Evolutionary conservation across 305 asterid species (phyloP).

Genomic region (Vinca major): DNA sequence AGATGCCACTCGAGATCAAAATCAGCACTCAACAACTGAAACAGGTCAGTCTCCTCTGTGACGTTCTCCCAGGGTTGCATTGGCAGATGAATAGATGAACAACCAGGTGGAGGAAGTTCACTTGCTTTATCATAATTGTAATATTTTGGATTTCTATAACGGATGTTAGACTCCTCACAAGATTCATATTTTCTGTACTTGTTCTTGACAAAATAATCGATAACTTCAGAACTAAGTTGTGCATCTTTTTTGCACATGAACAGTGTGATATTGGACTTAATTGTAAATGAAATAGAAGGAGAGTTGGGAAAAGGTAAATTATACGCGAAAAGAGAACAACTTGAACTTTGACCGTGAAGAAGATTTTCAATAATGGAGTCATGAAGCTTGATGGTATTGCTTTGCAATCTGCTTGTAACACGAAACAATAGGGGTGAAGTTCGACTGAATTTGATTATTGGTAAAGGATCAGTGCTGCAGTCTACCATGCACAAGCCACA

Average conservation of each 20-base stretch:
- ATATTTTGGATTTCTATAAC: conserved; percentile 10
- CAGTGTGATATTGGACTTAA: conserved; percentile 25
- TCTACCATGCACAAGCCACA: conserved; percentile 39
- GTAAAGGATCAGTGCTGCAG: conserved; percentile 10
- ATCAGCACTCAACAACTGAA: conserved; percentile 11
- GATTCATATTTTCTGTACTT: neutral
- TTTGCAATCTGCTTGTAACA: neutral
- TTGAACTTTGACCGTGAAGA: conserved; percentile 7
- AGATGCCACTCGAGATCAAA: conserved; percentile 23
- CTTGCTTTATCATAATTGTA: neutral
- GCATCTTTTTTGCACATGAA: neutral
- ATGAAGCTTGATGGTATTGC: neutral
- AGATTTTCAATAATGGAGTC: neutral
- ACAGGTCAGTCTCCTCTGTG: conserved; percentile 15
- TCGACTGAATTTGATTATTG: conserved; percentile 12
- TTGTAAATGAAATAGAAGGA: conserved; percentile 22
- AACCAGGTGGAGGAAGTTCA: conserved; percentile 5
- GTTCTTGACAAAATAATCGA: neutral
- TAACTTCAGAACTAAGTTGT: fast-evolving
- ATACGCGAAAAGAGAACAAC: neutral
- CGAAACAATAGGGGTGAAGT: neutral
- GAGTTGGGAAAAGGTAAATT: conserved; percentile 1
- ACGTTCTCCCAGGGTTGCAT: no score
- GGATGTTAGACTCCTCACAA: conserved; percentile 8
- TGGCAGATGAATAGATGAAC: conserved; percentile 24